These are phyloP conservation scores for Termitomyces sp. DNA, from an alignment of 768 basidiomycete species.

Conservation along the genomic window DNA sequence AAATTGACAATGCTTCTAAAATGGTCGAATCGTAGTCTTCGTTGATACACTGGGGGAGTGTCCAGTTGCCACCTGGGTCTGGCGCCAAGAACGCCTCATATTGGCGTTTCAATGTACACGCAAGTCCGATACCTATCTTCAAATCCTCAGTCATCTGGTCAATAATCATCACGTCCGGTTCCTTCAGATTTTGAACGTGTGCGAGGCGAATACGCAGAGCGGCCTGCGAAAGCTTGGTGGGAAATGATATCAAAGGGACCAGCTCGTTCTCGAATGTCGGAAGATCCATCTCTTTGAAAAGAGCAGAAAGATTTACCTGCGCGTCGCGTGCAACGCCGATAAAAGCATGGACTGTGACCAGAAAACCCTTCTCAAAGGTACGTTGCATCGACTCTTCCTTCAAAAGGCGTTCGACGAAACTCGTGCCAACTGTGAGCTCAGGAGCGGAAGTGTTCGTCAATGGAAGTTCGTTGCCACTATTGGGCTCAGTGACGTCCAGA, in stretches of 20 bases:
- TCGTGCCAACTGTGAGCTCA: constrained; percentile 63
- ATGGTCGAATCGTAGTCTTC: constrained; percentile 89
- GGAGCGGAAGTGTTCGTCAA: constrained; percentile 30
- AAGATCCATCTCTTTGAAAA: constrained; percentile 85
- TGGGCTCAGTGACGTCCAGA: constrained; percentile 81
- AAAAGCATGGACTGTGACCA: constrained; percentile 82
- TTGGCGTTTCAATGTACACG: constrained; percentile 92
- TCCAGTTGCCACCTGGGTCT: constrained; percentile 86
- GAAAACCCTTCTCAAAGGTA: constrained; percentile 88
- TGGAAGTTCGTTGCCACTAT: constrained; percentile 57
- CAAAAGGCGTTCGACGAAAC: constrained; percentile 89
- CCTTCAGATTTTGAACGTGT: constrained; percentile 81
- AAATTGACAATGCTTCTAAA: constrained; percentile 78
- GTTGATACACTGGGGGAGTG: constrained; percentile 80
- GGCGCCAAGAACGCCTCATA: constrained; percentile 89
- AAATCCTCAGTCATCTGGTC: constrained; percentile 94
- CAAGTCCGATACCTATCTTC: constrained; percentile 84
- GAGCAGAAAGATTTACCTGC: constrained; percentile 70
- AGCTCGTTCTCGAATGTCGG: constrained; percentile 89
- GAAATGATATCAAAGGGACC: constrained; percentile 91
- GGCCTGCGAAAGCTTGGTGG: constrained; percentile 90
- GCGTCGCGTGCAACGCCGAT: constrained; percentile 83
- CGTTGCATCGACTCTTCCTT: constrained; percentile 96
- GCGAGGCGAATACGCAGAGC: constrained; percentile 85
- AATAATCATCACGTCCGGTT: constrained; percentile 85